Conservation (phyloP, 345 rosid species). For the Moricandia arvensis region DNA sequence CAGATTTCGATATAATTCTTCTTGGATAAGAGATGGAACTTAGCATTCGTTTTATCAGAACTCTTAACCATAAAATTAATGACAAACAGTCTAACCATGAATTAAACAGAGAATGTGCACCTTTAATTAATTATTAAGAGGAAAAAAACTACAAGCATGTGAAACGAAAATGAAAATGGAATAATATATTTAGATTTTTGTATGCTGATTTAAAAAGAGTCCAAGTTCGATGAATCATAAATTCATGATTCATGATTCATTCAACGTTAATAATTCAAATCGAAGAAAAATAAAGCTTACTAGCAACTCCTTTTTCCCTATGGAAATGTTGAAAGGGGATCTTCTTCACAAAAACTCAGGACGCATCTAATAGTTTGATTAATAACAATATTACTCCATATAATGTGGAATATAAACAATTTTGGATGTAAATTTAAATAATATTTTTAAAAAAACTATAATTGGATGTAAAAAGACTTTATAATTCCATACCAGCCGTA, state of each 20-base stretch:
- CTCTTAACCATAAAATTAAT: neutral
- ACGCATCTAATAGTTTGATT: neutral
- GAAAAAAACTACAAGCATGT: neutral
- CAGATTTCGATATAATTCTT: neutral
- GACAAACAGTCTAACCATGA: neutral
- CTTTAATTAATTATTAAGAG: neutral
- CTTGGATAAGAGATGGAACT: neutral
- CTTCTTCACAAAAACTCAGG: neutral
- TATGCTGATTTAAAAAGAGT: no score
- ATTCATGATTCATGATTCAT: neutral
- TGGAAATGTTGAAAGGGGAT: neutral
- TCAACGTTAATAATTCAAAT: neutral
- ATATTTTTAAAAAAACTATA: no score
- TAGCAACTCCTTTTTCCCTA: neutral
- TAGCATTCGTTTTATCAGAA: neutral
- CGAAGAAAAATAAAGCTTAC: neutral
- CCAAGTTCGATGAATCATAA: neutral
- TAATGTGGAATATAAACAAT: neutral
- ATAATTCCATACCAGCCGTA: neutral
- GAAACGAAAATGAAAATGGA: neutral
- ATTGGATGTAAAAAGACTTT: neutral
- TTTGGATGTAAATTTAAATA: neutral
- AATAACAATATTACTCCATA: neutral
- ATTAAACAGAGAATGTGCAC: neutral
- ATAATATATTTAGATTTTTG: neutral